Evolutionary conservation across 257 asterid genomes (phyloP).

Genomic region (Forsythia viridissima): DNA sequence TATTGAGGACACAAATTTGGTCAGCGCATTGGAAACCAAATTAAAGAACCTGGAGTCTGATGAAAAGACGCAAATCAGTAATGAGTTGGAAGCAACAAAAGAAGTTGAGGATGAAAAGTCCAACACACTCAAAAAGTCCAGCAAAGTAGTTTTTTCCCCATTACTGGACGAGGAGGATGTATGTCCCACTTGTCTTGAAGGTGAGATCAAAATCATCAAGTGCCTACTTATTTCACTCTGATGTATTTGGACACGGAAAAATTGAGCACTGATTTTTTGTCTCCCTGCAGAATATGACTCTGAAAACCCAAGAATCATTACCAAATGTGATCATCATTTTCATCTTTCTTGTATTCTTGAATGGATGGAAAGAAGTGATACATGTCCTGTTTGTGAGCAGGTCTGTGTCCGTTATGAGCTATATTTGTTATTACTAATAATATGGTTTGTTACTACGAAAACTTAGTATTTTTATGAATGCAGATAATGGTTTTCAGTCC

Average conservation of each 20-base stretch:
- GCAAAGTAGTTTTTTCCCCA: constrained; percentile 30
- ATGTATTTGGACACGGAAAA: constrained; percentile 10
- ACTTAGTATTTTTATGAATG: constrained; percentile 27
- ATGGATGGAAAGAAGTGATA: constrained; percentile 97
- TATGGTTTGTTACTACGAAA: neutral
- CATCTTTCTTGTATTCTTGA: constrained; percentile 92
- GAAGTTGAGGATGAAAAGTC: constrained; percentile 58
- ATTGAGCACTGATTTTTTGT: constrained; percentile 16
- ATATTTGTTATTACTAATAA: constrained; percentile 5
- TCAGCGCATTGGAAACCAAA: constrained; percentile 46
- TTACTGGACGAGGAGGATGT: constrained; percentile 73
- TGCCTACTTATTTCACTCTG: constrained; percentile 4
- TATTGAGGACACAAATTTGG: constrained; percentile 40
- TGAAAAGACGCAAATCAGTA: constrained; percentile 35
- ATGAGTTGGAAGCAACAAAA: constrained; percentile 38
- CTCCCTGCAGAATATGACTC: constrained; percentile 70
- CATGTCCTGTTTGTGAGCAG: constrained; percentile 89
- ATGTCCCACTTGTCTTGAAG: constrained; percentile 96
- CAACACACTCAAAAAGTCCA: constrained; percentile 56
- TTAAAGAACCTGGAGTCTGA: constrained; percentile 50
- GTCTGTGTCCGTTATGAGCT: constrained; percentile 43
- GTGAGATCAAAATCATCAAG: constrained; percentile 31
- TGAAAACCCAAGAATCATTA: constrained; percentile 83
- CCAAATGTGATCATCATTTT: constrained; percentile 88
- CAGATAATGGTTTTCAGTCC: constrained; percentile 76